phyloP scores from a whole-genome alignment of 495 filamentous ascomycete species.

The Amphirosellinia nigrospora region DNA sequence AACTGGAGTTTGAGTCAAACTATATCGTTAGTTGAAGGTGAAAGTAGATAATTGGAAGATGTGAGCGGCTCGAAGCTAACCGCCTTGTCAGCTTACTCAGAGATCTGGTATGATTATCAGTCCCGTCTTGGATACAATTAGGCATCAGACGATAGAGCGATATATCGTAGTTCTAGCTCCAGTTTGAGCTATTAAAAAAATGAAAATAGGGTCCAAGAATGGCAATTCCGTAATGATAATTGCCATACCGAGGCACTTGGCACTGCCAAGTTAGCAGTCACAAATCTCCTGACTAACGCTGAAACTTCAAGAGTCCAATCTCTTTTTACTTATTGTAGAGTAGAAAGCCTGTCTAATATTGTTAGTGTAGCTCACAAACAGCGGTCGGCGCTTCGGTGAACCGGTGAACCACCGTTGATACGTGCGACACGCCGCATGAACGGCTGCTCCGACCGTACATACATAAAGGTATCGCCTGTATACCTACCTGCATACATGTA shows the following conservation, averaged over 20 bases:
- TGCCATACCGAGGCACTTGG: background rate
- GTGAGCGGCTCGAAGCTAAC: background rate
- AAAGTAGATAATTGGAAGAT: background rate
- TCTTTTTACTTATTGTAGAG: background rate
- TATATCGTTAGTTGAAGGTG: background rate
- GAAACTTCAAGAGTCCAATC: background rate
- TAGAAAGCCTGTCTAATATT: background rate
- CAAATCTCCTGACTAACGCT: background rate
- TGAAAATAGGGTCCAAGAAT: background rate
- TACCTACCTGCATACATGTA: background rate
- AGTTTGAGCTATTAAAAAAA: background rate
- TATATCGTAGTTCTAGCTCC: background rate
- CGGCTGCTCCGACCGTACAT: background rate
- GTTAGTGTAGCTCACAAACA: background rate
- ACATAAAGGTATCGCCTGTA: background rate
- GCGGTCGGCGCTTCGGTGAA: background rate
- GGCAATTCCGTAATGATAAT: slow-evolving; percentile 17
- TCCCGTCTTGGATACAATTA: background rate
- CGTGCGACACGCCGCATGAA: background rate
- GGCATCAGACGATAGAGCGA: background rate
- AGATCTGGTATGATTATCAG: background rate
- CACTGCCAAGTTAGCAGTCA: background rate
- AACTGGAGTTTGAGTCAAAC: background rate
- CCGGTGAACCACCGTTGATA: background rate
- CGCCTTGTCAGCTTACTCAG: slow-evolving; percentile 6